Conservation (phyloP, 495 filamentous ascomycete species). For the Podospora fimiseda region DNA sequence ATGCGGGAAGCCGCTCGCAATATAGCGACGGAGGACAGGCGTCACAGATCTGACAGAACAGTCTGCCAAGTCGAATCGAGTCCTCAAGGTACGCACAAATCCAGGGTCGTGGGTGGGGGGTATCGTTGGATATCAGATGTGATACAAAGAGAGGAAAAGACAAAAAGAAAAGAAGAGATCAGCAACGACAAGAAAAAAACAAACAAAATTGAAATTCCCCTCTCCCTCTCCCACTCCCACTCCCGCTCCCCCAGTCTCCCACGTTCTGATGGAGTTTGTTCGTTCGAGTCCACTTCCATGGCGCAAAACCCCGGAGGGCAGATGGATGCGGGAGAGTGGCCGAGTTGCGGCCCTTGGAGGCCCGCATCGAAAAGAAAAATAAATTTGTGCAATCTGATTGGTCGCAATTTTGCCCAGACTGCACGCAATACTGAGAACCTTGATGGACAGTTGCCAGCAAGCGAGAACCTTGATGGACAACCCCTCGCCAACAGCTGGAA, state of each 20-base stretch:
- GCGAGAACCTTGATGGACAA: constrained; percentile 6
- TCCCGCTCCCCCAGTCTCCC: too few relatives aligned
- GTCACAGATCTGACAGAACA: background rate
- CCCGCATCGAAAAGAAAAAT: constrained; percentile 6
- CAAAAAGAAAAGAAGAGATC: background rate
- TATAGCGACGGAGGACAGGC: background rate
- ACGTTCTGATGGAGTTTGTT: background rate
- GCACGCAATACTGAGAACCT: constrained; percentile 18
- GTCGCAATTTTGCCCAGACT: background rate
- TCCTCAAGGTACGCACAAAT: background rate
- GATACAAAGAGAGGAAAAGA: background rate
- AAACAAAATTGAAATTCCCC: too few relatives aligned
- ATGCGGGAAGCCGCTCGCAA: background rate
- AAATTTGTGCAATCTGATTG: constrained; percentile 12
- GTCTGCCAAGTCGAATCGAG: background rate
- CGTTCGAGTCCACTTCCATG: background rate
- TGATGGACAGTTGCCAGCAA: constrained; percentile 6
- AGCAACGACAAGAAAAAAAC: constrained; percentile 3
- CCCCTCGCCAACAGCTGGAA: background rate
- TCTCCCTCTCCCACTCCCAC: too few relatives aligned
- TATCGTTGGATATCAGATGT: background rate
- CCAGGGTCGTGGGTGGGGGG: background rate
- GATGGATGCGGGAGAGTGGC: constrained; percentile 1
- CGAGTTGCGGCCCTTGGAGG: background rate
- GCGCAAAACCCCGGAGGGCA: background rate